Evolutionary conservation across 129 eudicot species (phyloP).

Genomic region (Flaveria robusta): DNA sequence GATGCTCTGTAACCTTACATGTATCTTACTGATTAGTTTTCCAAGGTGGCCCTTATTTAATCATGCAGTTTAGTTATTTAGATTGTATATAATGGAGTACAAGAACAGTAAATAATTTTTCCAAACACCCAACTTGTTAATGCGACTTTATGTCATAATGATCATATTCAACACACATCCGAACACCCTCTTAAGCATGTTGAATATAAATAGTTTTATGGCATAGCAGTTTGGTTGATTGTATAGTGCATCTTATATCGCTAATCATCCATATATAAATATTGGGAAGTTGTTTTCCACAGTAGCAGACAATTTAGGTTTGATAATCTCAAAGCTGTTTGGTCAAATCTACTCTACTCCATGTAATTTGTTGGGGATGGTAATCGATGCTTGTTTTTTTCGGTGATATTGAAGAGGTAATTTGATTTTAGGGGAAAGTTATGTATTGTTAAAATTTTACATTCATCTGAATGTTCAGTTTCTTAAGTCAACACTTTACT

Average conservation of each 20-base stretch:
- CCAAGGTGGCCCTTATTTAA: too few relatives aligned
- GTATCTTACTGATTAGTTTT: not conserved
- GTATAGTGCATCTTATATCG: not conserved
- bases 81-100: not conserved
- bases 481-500: not conserved
- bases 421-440: not conserved
- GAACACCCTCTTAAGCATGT: not conserved
- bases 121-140: too few relatives aligned
- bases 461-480: not conserved
- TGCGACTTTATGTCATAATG: not conserved
- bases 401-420: not conserved
- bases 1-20: not conserved
- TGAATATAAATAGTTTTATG: not conserved
- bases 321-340: not conserved
- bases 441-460: not conserved
- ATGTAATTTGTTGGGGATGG: not conserved
- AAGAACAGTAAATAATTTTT: not conserved
- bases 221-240: not conserved
- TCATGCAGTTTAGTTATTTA: not conserved
- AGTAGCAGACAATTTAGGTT: not conserved
- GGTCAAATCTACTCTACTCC: not conserved
- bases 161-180: not conserved
- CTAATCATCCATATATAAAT: not conserved
- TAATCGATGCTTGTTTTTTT: not conserved
- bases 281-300: not conserved